These are phyloP conservation scores for Castanea crenata DNA, from an alignment of 306 rosid species.

Conservation along the genomic window DNA sequence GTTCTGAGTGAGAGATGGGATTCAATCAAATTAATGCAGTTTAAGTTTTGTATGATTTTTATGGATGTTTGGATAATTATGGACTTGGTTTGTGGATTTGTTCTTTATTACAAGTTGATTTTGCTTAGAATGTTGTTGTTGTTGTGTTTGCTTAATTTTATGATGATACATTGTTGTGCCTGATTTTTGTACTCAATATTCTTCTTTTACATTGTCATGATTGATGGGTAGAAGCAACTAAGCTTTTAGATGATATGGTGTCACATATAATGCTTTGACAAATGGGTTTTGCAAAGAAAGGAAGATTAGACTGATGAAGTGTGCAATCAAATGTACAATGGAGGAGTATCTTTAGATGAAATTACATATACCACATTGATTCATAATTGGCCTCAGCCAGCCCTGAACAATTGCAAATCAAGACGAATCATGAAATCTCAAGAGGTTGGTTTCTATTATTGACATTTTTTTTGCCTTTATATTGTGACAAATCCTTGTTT, in stretches of 20 bases:
- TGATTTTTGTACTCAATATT: no score
- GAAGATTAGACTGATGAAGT: conserved; percentile 29
- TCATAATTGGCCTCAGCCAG: conserved; percentile 35
- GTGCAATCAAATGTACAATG: conserved; percentile 32
- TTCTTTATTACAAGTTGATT: no score
- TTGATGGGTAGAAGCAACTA: conserved; percentile 63
- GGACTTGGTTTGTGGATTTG: no score
- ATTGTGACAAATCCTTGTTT: not conserved
- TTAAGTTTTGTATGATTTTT: no score
- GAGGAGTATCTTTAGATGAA: conserved; percentile 41
- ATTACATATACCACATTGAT: conserved; percentile 44
- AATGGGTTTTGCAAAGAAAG: conserved; percentile 46
- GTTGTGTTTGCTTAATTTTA: no score
- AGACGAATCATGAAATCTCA: conserved; percentile 24
- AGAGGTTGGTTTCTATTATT: conserved; percentile 11
- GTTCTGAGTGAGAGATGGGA: conserved; percentile 6
- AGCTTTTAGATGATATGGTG: conserved; percentile 49
- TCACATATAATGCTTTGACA: conserved; percentile 47
- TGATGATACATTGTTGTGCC: no score
- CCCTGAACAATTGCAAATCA: conserved; percentile 26
- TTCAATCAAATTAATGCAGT: no score
- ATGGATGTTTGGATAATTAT: no score
- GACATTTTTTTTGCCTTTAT: not conserved
- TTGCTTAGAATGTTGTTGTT: no score
- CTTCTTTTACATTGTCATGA: conserved; percentile 28